A percentile compares a stretch with the other conserved stretches of the same genome.
Conservation (phyloP, 1,284 basidiomycete species). For the Ganoderma lucidum region DNA sequence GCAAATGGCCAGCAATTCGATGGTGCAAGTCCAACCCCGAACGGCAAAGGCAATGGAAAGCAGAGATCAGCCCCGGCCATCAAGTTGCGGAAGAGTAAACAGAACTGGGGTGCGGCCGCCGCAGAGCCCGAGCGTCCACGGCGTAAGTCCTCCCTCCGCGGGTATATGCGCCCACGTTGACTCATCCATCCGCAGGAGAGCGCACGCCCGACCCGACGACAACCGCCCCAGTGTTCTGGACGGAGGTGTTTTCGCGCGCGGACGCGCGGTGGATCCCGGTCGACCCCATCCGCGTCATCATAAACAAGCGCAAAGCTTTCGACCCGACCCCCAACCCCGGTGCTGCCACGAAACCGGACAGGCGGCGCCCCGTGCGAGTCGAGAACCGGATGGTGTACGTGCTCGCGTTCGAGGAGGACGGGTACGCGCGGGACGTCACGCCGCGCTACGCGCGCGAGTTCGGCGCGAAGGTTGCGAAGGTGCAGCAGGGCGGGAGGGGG, state of each 20-base stretch:
- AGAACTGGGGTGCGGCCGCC: conserved; percentile 47
- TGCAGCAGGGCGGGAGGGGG: conserved; percentile 78
- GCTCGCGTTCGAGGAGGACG: conserved; percentile 93
- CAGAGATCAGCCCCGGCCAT: conserved; percentile 44
- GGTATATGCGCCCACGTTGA: not conserved
- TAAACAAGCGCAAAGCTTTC: conserved; percentile 85
- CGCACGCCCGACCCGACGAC: conserved; percentile 57
- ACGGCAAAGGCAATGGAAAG: conserved; percentile 63
- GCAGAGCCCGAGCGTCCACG: conserved; percentile 22
- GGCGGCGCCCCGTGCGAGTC: conserved; percentile 41
- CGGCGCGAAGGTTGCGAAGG: conserved; percentile 83
- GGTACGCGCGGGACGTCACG: conserved; percentile 78
- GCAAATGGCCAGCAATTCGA: conserved; percentile 52
- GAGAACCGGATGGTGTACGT: conserved; percentile 95
- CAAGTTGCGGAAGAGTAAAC: conserved; percentile 19
- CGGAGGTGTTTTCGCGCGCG: conserved; percentile 94
- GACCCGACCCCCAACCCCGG: conserved; percentile 69
- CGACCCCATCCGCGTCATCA: conserved; percentile 84
- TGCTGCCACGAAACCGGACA: conserved; percentile 44
- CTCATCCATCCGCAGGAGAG: conserved; percentile 30
- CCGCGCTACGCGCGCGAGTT: conserved; percentile 85
- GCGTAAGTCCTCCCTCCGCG: conserved; percentile 25
- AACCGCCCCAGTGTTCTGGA: conserved; percentile 96
- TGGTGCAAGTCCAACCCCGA: conserved; percentile 46
- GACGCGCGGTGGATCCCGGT: conserved; percentile 94